A percentile compares a stretch with the other conserved stretches of the same genome.
phyloP scores from a whole-genome alignment of 768 basidiomycete species.

The Xerocomus spinulosus region DNA sequence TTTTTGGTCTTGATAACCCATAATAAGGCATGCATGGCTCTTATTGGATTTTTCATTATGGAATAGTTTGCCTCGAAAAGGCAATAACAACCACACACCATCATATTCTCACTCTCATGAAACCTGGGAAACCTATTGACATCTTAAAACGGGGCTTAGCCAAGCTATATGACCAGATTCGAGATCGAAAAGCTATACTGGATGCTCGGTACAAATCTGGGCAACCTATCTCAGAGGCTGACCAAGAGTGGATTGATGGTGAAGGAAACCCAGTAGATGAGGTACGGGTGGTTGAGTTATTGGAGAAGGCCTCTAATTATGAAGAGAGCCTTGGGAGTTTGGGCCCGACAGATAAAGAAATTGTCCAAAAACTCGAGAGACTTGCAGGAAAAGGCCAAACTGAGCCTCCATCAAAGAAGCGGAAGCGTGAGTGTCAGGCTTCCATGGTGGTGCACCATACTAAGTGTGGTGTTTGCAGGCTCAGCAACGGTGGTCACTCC shows the following conservation, averaged over 20 bases:
- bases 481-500: neutral
- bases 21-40: no score
- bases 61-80: no score
- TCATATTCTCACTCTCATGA: no score
- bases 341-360: neutral
- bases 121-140: no score
- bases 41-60: no score
- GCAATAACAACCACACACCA: no score
- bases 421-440: no score
- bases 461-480: neutral
- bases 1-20: neutral
- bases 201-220: constrained; percentile 1
- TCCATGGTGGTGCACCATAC: neutral
- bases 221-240: constrained; percentile 9
- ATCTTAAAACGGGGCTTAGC: constrained; percentile 14
- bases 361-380: neutral
- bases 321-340: constrained; percentile 4
- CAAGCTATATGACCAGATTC: constrained; percentile 8
- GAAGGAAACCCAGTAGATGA: constrained; percentile 3
- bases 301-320: constrained; percentile 4
- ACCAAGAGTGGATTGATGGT: constrained; percentile 19
- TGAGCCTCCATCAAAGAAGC: neutral
- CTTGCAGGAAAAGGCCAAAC: neutral
- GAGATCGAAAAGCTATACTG: constrained; percentile 7
- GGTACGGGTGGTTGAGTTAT: neutral